phyloP scores from a whole-genome alignment of 2,329 filamentous ascomycete genomes.

The Plectosphaerella plurivora region DNA sequence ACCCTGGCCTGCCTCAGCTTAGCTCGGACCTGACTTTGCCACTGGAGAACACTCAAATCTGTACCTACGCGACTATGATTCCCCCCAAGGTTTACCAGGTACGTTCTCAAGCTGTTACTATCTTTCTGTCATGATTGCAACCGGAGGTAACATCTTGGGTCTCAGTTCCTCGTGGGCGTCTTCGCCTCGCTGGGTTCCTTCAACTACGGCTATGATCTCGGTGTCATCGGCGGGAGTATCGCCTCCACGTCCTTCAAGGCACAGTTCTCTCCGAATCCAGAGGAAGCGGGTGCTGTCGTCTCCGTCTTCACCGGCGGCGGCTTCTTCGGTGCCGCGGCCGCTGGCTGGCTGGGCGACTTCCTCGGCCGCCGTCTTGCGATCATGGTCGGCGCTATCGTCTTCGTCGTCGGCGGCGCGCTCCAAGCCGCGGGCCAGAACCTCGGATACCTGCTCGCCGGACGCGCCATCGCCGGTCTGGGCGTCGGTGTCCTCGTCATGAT shows the following conservation, averaged over 20 bases:
- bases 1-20: too few species aligned
- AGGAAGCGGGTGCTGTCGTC: background rate
- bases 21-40: too few species aligned
- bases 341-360: slow-evolving; percentile 58
- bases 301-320: slow-evolving; percentile 76
- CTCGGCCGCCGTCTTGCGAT: slow-evolving; percentile 71
- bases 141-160: background rate
- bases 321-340: slow-evolving; percentile 63
- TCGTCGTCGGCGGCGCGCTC: slow-evolving; percentile 66
- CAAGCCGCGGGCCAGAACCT: slow-evolving; percentile 60
- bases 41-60: background rate
- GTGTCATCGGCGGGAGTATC: slow-evolving; percentile 48
- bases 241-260: slow-evolving; percentile 38
- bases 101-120: background rate
- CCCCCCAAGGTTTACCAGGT: slow-evolving; percentile 34
- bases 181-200: slow-evolving; percentile 54
- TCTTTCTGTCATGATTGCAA: background rate
- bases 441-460: slow-evolving; percentile 62
- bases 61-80: slow-evolving; percentile 27
- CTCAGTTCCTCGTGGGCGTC: slow-evolving; percentile 45
- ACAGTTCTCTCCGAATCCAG: slow-evolving; percentile 28
- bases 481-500: slow-evolving; percentile 37
- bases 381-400: slow-evolving; percentile 64
- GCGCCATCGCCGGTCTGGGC: slow-evolving; percentile 62
- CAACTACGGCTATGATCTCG: slow-evolving; percentile 52